phyloP scores from a whole-genome alignment of 495 filamentous ascomycete species.

The Tuber magnatum region DNA sequence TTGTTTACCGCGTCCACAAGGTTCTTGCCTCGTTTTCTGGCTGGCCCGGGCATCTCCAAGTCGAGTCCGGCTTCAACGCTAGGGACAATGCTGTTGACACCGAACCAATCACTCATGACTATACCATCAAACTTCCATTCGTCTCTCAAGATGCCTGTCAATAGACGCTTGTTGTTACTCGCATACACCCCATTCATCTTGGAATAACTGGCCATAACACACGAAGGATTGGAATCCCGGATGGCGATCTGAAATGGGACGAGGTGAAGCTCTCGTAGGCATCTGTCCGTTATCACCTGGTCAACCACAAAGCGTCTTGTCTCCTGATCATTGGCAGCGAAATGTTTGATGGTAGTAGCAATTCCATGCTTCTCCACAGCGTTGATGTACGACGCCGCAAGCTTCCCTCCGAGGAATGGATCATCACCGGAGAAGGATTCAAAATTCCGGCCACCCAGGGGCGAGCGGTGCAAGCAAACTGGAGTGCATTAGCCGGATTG shows the following conservation, averaged over 20 bases:
- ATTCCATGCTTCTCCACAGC: constrained; percentile 66
- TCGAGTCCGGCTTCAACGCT: constrained; percentile 63
- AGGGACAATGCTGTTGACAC: constrained; percentile 61
- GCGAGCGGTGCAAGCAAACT: constrained; percentile 59
- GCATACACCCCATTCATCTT: constrained; percentile 65
- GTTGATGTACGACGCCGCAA: constrained; percentile 59
- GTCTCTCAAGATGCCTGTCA: constrained; percentile 58
- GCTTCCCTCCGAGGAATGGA: constrained; percentile 60
- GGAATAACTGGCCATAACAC: constrained; percentile 72
- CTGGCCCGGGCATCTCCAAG: constrained; percentile 67
- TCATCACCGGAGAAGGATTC: constrained; percentile 69
- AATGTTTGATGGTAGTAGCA: constrained; percentile 70
- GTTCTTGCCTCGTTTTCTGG: constrained; percentile 56
- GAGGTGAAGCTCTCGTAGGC: constrained; percentile 70
- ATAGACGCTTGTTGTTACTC: constrained; percentile 56
- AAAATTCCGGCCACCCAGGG: constrained; percentile 69
- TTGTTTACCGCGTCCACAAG: constrained; percentile 38
- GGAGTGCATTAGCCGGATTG: constrained; percentile 9
- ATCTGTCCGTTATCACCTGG: constrained; percentile 59
- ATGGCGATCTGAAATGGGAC: constrained; percentile 67
- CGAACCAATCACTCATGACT: constrained; percentile 69
- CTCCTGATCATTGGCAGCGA: constrained; percentile 75
- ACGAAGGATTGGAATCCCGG: constrained; percentile 56
- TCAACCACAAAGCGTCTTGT: constrained; percentile 62
- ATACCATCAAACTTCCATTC: constrained; percentile 67